A percentile compares a stretch with the other conserved stretches of the same genome.
These are phyloP conservation scores for Leptoxyphium fumago DNA, from an alignment of 2,329 filamentous ascomycete species.

Conservation along the genomic window DNA sequence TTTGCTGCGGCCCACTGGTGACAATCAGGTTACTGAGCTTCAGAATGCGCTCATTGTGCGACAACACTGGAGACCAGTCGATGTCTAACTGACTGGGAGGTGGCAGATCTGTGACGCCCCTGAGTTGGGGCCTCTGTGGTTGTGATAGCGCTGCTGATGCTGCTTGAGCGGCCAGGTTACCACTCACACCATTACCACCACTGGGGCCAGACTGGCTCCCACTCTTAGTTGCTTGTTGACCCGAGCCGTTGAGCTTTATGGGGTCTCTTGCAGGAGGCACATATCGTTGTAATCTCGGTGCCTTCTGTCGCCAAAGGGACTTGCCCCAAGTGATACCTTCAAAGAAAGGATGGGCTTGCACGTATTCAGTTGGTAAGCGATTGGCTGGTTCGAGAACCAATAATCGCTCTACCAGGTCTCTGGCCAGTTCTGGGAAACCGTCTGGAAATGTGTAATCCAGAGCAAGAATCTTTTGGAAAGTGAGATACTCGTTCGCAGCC, in stretches of 20 bases:
- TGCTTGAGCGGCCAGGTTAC: constrained; percentile 1
- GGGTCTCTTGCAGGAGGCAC: constrained; percentile 62
- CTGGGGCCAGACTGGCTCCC: neutral
- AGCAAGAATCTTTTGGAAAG: constrained; percentile 93
- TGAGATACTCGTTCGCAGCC: constrained; percentile 85
- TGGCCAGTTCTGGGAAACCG: constrained; percentile 73
- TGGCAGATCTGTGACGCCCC: constrained; percentile 86
- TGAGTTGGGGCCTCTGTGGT: constrained; percentile 44
- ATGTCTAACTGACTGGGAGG: constrained; percentile 96
- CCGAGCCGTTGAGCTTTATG: constrained; percentile 24
- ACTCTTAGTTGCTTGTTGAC: constrained; percentile 3
- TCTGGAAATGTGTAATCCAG: constrained; percentile 87
- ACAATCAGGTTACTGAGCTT: constrained; percentile 88
- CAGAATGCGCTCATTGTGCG: constrained; percentile 74
- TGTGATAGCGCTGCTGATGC: constrained; percentile 2
- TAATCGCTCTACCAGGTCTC: constrained; percentile 78
- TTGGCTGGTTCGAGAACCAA: constrained; percentile 76
- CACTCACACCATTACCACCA: neutral
- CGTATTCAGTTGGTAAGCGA: constrained; percentile 82
- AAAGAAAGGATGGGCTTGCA: constrained; percentile 94
- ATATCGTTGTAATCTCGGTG: constrained; percentile 74
- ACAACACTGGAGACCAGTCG: constrained; percentile 94
- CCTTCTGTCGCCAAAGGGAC: constrained; percentile 74
- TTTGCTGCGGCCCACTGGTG: constrained; percentile 56
- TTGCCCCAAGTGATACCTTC: constrained; percentile 74